Evolutionary conservation across 768 basidiomycete species (phyloP).

Genomic region (Mycena olivaceomarginata): DNA sequence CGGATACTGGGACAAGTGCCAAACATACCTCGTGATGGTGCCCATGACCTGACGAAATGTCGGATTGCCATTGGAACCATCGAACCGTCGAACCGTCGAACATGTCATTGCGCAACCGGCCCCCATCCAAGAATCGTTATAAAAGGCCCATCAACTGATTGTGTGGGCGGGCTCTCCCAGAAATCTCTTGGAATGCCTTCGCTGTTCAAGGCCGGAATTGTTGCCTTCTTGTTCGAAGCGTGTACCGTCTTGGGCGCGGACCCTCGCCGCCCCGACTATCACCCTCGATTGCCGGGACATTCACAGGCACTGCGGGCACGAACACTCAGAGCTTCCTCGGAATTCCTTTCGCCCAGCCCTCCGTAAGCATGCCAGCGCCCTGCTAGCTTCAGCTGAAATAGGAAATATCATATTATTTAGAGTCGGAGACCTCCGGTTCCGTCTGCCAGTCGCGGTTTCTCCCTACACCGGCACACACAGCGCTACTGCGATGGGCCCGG

Average conservation of each 20-base stretch:
- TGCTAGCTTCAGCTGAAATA: not conserved
- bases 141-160: not conserved
- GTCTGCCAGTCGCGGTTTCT: slow-evolving; percentile 61
- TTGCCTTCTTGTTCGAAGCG: slow-evolving; percentile 29
- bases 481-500: slow-evolving; percentile 63
- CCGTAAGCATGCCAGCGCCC: slow-evolving; percentile 61
- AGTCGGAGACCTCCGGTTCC: slow-evolving; percentile 62
- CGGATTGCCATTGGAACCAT: not conserved
- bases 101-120: not conserved
- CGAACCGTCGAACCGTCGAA: not conserved
- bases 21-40: slow-evolving; percentile 27
- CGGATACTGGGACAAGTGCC: not conserved
- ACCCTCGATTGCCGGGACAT: slow-evolving; percentile 65
- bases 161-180: not conserved
- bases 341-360: slow-evolving; percentile 73
- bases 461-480: slow-evolving; percentile 58
- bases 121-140: not conserved
- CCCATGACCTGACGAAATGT: slow-evolving; percentile 8
- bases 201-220: slow-evolving; percentile 23
- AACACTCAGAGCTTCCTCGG: slow-evolving; percentile 65
- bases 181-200: slow-evolving; percentile 13
- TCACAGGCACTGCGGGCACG: slow-evolving; percentile 60
- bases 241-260: slow-evolving; percentile 46
- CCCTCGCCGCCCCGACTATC: slow-evolving; percentile 57
- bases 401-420: slow-evolving; percentile 43